Evolutionary conservation across 768 basidiomycete genomes (phyloP).

Genomic region (Boletus insuetus): DNA sequence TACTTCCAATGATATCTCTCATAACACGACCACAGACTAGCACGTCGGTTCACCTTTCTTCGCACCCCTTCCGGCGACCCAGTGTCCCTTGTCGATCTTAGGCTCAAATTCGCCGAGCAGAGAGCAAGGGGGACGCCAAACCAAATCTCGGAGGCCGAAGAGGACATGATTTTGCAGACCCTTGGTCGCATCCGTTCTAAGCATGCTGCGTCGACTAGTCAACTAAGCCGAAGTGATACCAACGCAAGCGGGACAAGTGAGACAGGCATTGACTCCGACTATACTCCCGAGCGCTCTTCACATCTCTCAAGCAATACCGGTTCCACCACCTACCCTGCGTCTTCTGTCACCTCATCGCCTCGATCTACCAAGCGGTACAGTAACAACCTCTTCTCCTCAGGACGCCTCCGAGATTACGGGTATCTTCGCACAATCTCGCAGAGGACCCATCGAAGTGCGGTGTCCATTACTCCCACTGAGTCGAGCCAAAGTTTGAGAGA

Average conservation of each 20-base stretch:
- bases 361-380: conserved; percentile 71
- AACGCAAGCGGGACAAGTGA: conserved; percentile 15
- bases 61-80: conserved; percentile 66
- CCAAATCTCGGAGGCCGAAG: conserved; percentile 77
- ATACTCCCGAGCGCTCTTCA: conserved; percentile 32
- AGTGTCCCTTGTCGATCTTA: conserved; percentile 61
- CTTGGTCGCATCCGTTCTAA: conserved; percentile 53
- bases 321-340: conserved; percentile 37
- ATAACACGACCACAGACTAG: conserved; percentile 50
- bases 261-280: conserved; percentile 29
- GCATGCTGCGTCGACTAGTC: conserved; percentile 22
- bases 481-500: conserved; percentile 43
- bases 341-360: conserved; percentile 39
- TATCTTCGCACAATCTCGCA: conserved; percentile 60
- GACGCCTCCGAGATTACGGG: conserved; percentile 70
- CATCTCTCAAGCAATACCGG: conserved; percentile 37
- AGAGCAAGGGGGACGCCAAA: conserved; percentile 64
- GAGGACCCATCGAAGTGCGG: conserved; percentile 36
- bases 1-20: conserved; percentile 5
- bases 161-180: conserved; percentile 79
- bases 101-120: conserved; percentile 70
- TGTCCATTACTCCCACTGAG: conserved; percentile 48
- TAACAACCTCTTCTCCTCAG: conserved; percentile 84
- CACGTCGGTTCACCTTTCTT: conserved; percentile 79
- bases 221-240: conserved; percentile 17